A percentile compares a stretch with the other conserved stretches of the same genome.
Evolutionary conservation across 495 filamentous ascomycete genomes (phyloP).

Genomic region (Talaromyces thailandensis): DNA sequence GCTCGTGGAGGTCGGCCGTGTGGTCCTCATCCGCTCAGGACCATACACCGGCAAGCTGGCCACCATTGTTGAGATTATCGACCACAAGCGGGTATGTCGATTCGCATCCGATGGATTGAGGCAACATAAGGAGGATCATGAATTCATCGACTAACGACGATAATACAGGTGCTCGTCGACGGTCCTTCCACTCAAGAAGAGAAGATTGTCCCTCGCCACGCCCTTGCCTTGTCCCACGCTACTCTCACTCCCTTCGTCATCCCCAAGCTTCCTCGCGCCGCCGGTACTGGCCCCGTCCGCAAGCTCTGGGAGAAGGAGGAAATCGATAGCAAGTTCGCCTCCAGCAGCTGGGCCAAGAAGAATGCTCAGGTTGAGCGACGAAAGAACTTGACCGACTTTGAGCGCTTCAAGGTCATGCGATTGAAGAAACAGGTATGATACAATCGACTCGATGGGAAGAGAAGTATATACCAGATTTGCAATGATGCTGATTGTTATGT

Average conservation of each 20-base stretch:
- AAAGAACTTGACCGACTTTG: conserved; percentile 90
- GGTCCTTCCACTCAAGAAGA: conserved; percentile 72
- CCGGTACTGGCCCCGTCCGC: conserved; percentile 73
- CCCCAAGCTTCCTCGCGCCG: conserved; percentile 75
- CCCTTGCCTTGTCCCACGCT: conserved; percentile 66
- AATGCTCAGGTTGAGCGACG: conserved; percentile 72
- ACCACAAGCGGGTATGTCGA: conserved; percentile 95
- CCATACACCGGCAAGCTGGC: conserved; percentile 79
- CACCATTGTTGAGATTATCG: conserved; percentile 95
- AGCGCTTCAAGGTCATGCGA: conserved; percentile 98
- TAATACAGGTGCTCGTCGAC: conserved; percentile 78
- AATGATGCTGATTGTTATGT: too few species aligned
- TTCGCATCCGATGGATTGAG: not conserved
- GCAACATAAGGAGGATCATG: not conserved
- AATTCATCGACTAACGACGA: not conserved
- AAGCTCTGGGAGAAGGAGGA: conserved; percentile 77
- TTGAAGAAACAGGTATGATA: conserved; percentile 86
- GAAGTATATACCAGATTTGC: too few species aligned
- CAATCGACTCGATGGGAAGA: too few species aligned
- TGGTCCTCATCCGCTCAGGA: conserved; percentile 73
- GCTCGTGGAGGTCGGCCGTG: conserved; percentile 92
- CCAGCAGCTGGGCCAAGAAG: conserved; percentile 85
- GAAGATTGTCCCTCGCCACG: conserved; percentile 72
- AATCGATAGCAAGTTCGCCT: conserved; percentile 85
- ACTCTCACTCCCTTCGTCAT: conserved; percentile 88